These are phyloP conservation scores for Albizia julibrissin DNA, from an alignment of 306 rosid species.

Conservation along the genomic window DNA sequence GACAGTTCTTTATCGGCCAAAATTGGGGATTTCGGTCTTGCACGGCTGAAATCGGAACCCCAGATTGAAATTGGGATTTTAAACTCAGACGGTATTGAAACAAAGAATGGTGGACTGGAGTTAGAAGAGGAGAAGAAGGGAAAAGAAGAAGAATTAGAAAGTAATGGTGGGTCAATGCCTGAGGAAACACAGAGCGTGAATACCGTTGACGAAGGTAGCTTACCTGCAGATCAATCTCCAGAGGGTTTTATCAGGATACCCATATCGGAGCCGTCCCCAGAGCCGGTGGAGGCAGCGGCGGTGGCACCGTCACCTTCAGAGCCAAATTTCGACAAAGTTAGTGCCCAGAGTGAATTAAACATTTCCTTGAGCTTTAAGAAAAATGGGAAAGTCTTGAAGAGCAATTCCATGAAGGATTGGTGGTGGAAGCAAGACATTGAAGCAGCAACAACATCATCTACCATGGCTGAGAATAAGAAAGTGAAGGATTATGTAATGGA, in stretches of 20 bases:
- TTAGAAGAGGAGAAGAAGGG: conserved; percentile 25
- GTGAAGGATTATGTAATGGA: conserved; percentile 91
- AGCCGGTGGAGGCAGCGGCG: conserved; percentile 13
- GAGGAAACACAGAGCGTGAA: conserved; percentile 74
- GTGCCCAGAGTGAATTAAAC: conserved; percentile 51
- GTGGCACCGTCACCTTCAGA: conserved; percentile 30
- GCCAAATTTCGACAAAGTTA: conserved; percentile 37
- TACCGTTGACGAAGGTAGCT: conserved; percentile 19
- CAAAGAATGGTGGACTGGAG: conserved; percentile 31
- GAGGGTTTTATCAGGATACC: conserved; percentile 38
- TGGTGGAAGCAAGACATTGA: conserved; percentile 77
- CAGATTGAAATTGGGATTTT: conserved; percentile 40
- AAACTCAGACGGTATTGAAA: conserved; percentile 16
- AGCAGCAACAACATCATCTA: neutral
- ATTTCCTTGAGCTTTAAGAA: conserved; percentile 32
- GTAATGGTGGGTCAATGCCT: conserved; percentile 48
- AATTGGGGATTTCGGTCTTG: conserved; percentile 90
- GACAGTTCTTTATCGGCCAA: conserved; percentile 56
- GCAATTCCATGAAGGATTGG: conserved; percentile 63
- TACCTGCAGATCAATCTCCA: conserved; percentile 56
- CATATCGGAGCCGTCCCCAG: conserved; percentile 43
- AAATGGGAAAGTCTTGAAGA: conserved; percentile 43
- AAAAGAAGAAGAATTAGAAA: conserved; percentile 46
- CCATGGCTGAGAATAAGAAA: conserved; percentile 43
- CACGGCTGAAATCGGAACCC: conserved; percentile 50